Evolutionary conservation across 1,139 yeast species (phyloP), one percentile per base, ranked within the genome.

Genomic region (Chernovozyma sophiae-reginae): DNA sequence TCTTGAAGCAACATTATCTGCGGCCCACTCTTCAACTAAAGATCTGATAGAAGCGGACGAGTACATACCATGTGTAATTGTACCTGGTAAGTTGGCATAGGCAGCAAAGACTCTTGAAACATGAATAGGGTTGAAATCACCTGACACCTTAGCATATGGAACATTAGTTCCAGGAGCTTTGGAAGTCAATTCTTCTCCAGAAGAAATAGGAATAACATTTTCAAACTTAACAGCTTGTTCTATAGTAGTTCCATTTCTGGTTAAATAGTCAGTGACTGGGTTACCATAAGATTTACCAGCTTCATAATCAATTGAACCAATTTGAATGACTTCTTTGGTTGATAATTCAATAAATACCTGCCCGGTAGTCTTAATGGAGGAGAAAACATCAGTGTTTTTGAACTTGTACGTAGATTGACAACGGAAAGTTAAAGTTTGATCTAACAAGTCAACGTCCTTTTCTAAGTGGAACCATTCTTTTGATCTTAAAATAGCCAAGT

Each of bases 41-140:
- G 94, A 79, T 72, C 98, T 83, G 47, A 90, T 92, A 44, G 95
- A 79, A 47, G 97, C 98, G 56, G 96, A 86, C 16, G 97, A 86
- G 75, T 80, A 94, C 98, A 92, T 92, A 58, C 99, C 99, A 57
- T 94, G 98, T 27, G 98, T 92, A 55, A 92, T 92, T 30, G 97
- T 92, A 50, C 98, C 98, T 44, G 96, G 96, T 56, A 92, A 75
- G 55, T 81, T 81, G 39, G 96, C 97, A 58, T 92, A 92, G 46
- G 81, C 76, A 42, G 98, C 92, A 65, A 92, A 92, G 35, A 89
- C 94, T 62, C 96, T 83, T 28, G 96, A 86, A 47, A 92, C 98
- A 61, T 92, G 99, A 52, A 92, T 92, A 48, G 99, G 98, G 65
- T 92, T 92, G 79, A 79, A 90, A 63, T 92, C 99, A 58, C 98